Evolutionary conservation across 176 grass and related monocot genomes (phyloP).

Genomic region (Olyra latifolia): DNA sequence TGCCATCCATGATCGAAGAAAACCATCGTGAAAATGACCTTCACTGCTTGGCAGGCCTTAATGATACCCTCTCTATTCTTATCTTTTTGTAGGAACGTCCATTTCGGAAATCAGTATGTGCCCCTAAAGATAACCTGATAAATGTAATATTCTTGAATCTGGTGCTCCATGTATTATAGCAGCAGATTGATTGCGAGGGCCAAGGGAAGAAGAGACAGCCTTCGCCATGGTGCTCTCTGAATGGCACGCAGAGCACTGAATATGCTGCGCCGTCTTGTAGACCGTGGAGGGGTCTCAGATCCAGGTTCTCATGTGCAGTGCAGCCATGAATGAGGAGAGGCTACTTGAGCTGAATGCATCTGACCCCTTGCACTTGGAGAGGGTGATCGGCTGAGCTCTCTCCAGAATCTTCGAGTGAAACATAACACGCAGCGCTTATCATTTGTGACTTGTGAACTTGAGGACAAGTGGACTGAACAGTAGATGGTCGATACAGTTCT

Average conservation of each 20-base stretch:
- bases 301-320: background rate
- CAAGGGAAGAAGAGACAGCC: background rate
- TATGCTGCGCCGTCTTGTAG: background rate
- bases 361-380: background rate
- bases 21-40: too few species aligned
- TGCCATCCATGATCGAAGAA: too few species aligned
- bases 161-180: too few species aligned
- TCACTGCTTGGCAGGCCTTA: too few species aligned
- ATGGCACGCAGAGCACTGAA: conserved; percentile 9
- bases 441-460: background rate
- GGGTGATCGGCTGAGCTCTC: too few species aligned
- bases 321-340: background rate
- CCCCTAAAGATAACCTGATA: too few species aligned
- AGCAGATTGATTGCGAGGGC: background rate
- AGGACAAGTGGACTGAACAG: background rate
- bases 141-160: too few species aligned
- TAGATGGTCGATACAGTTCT: background rate
- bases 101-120: too few species aligned
- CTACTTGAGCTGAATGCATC: background rate
- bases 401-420: too few species aligned
- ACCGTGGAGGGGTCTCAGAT: background rate
- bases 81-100: too few species aligned
- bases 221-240: background rate
- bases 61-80: too few species aligned
- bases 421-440: background rate